These are phyloP conservation scores for Aspergillus oerlinghausenensis DNA, from an alignment of 2,329 filamentous ascomycete species.

Conservation along the genomic window DNA sequence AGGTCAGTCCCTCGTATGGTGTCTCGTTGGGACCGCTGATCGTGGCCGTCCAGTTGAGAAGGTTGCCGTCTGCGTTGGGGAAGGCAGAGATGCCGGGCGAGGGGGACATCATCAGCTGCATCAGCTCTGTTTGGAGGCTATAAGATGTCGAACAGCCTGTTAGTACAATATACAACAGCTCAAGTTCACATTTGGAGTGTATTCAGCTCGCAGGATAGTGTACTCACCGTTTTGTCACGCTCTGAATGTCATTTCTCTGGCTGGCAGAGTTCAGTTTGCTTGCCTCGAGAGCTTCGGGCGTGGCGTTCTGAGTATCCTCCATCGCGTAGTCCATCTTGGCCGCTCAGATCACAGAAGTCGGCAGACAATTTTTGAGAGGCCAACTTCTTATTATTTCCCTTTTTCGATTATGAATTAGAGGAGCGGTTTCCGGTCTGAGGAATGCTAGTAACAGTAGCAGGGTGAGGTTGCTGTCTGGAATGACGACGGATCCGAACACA, in stretches of 20 bases:
- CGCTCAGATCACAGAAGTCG: neutral
- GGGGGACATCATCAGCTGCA: slow-evolving; percentile 95
- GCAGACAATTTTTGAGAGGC: neutral
- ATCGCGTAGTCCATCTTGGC: slow-evolving; percentile 50
- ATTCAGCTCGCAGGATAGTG: neutral
- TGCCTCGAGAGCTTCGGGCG: slow-evolving; percentile 57
- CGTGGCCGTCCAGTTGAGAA: slow-evolving; percentile 89
- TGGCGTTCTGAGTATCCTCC: slow-evolving; percentile 65
- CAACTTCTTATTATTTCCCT: neutral
- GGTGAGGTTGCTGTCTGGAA: slow-evolving; percentile 29
- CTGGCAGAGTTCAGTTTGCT: slow-evolving; percentile 55
- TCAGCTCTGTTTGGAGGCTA: slow-evolving; percentile 93
- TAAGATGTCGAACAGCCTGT: neutral
- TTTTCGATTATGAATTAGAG: neutral
- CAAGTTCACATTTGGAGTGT: neutral
- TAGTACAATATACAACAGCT: neutral
- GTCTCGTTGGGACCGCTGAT: slow-evolving; percentile 89
- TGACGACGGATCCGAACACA: slow-evolving; percentile 28
- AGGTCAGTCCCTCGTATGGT: slow-evolving; percentile 78
- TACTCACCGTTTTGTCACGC: slow-evolving; percentile 70
- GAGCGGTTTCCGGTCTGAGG: slow-evolving; percentile 15
- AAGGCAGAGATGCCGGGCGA: slow-evolving; percentile 94
- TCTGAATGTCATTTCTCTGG: slow-evolving; percentile 63
- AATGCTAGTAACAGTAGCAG: slow-evolving; percentile 18
- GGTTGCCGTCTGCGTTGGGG: slow-evolving; percentile 81